phyloP scores from a whole-genome alignment of 1,139 yeast species.

The Candida mesenterica region DNA sequence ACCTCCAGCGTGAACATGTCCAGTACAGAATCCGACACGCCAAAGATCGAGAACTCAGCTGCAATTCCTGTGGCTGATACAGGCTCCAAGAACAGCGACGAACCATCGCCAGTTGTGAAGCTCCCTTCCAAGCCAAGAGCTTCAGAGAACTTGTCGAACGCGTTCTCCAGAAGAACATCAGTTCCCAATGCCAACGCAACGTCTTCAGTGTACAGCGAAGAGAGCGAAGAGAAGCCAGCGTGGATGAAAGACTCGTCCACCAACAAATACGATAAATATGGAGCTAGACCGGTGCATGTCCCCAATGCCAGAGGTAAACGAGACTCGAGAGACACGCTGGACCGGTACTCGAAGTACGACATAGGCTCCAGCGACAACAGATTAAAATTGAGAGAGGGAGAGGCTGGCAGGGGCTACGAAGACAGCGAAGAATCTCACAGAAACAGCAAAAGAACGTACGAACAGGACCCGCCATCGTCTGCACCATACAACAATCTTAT shows the following conservation, averaged over 20 bases:
- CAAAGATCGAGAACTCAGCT: too few relatives aligned
- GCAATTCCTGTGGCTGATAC: too few relatives aligned
- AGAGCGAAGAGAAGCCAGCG: conserved; percentile 32
- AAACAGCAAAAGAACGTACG: conserved; percentile 10
- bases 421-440: conserved; percentile 8
- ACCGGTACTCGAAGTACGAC: conserved; percentile 33
- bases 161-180: conserved; percentile 28
- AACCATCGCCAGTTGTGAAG: too few relatives aligned
- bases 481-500: conserved; percentile 35
- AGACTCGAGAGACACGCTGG: conserved; percentile 11
- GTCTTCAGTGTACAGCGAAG: conserved; percentile 28
- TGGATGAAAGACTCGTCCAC: conserved; percentile 35
- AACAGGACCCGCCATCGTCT: conserved; percentile 13
- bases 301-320: conserved; percentile 5
- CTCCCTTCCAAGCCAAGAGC: too few relatives aligned
- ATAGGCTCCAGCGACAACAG: conserved; percentile 9
- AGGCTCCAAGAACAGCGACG: too few relatives aligned
- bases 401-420: conserved; percentile 10
- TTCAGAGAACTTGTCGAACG: conserved; percentile 5
- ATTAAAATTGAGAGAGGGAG: conserved; percentile 14
- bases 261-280: conserved; percentile 44
- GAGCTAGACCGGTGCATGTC: conserved; percentile 16
- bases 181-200: neutral
- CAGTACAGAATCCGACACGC: too few relatives aligned
- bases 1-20: too few relatives aligned